phyloP scores from a whole-genome alignment of 768 basidiomycete species.

The Termitomyces sp. region DNA sequence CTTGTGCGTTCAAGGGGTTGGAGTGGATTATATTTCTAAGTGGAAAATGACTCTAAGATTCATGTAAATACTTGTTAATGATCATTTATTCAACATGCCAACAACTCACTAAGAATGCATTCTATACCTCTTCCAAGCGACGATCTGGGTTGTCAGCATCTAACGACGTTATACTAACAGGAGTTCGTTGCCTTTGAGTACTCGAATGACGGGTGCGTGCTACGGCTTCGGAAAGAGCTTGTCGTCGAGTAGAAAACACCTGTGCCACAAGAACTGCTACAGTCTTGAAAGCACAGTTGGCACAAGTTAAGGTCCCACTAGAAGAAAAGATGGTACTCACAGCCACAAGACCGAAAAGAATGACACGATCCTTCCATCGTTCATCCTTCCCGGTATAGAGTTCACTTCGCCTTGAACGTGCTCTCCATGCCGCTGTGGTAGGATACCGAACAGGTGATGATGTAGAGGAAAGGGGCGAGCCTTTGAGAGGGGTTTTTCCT shows the following conservation, averaged over 20 bases:
- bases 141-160: slow-evolving; percentile 12
- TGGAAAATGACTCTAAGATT: not conserved
- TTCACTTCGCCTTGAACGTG: slow-evolving; percentile 41
- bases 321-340: slow-evolving; percentile 30
- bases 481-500: slow-evolving; percentile 33
- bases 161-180: slow-evolving; percentile 2
- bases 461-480: slow-evolving; percentile 9
- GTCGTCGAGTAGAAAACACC: slow-evolving; percentile 24
- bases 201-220: slow-evolving; percentile 5
- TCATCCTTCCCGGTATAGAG: slow-evolving; percentile 59
- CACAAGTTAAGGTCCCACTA: not conserved
- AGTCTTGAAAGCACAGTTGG: slow-evolving; percentile 20
- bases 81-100: too few relatives aligned
- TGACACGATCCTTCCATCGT: slow-evolving; percentile 61
- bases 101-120: not conserved
- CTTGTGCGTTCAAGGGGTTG: slow-evolving; percentile 40
- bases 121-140: slow-evolving; percentile 3
- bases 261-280: slow-evolving; percentile 29
- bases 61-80: too few relatives aligned
- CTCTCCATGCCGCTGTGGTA: slow-evolving; percentile 38
- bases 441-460: slow-evolving; percentile 19
- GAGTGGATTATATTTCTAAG: slow-evolving; percentile 44
- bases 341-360: slow-evolving; percentile 50
- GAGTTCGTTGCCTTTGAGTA: not conserved
- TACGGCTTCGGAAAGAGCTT: slow-evolving; percentile 23